Conservation (phyloP, 768 basidiomycete species). For the Suillus subalutaceus region DNA sequence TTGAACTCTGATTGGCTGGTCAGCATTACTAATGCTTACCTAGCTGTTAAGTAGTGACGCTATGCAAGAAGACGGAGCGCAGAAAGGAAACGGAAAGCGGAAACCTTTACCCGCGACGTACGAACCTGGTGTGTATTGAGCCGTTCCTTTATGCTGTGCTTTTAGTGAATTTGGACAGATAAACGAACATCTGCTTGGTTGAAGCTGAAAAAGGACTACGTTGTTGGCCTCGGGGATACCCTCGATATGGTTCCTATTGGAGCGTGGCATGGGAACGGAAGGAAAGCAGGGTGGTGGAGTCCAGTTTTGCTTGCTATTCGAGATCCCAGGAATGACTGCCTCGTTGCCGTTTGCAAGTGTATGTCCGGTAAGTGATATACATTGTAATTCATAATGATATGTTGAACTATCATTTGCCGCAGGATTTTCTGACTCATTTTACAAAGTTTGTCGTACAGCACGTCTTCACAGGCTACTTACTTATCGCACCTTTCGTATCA, state of each 20-base stretch:
- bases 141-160: neutral
- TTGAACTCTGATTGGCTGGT: neutral
- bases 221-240: constrained; percentile 75
- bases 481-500: constrained; percentile 35
- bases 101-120: constrained; percentile 85
- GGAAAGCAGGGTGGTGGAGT: constrained; percentile 92
- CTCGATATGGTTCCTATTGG: constrained; percentile 73
- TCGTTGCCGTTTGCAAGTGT: constrained; percentile 87
- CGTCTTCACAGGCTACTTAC: neutral
- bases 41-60: constrained; percentile 69
- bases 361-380: constrained; percentile 64
- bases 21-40: constrained; percentile 14
- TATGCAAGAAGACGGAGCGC: constrained; percentile 36
- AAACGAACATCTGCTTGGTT: constrained; percentile 87
- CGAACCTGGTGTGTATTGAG: constrained; percentile 57
- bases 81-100: constrained; percentile 45
- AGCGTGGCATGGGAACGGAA: constrained; percentile 89
- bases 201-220: constrained; percentile 93
- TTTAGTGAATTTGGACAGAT: constrained; percentile 43
- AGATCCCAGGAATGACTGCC: constrained; percentile 60
- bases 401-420: constrained; percentile 13
- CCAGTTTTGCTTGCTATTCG: constrained; percentile 82
- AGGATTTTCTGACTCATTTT: constrained; percentile 87
- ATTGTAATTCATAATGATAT: constrained; percentile 1
- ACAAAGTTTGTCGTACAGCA: constrained; percentile 51